Evolutionary conservation across 73 alveolate species (phyloP), one percentile per base, ranked within the genome.

Genomic region (Paramecium sexaurelia): DNA sequence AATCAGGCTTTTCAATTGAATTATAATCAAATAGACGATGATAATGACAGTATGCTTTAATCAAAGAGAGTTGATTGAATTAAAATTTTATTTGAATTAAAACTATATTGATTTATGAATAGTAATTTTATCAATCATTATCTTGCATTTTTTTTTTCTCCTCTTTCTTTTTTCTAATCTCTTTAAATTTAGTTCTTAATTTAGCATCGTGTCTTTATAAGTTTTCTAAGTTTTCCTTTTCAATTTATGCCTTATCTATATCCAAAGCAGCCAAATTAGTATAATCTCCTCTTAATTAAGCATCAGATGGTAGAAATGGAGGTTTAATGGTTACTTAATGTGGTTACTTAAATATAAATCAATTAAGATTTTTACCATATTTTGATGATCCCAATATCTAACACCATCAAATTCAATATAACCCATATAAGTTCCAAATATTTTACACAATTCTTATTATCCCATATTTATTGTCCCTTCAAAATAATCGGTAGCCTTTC

Each of bases 341-440:
- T 6, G 94, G 94, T 22, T 68, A 68, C 67, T 75, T n/a, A 55
- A 68, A 40, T 82, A 36, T 2, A 29, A 45, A 2, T 24, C 3
- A 35, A 33, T 35, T 6, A 6, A 40, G n/a, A n/a, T n/a, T 19
- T 29, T 17, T 78, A 78, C 87, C 43, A 67, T 41, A 17, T 32
- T 24, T 95, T 99, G 92, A 45, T 94, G 93, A 93, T 98, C 99
- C 99, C 99, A 97, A 92, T 96, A 98, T 83, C 99, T 93, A 24
- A 86, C 95, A 22, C 97, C 97, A 85, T 96, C 99, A 88, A 98
- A 95, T 73, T 98, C 99, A 36, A 97, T 91, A 93, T 73, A 98
- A 26, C 99, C 99, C 96, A 96, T 89, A 82, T 96, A 98, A 85
- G 97, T 95, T 8, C 99, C 99, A 35, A 87, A 92, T 71, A 98